These are phyloP conservation scores for Boletus fagicola DNA, from an alignment of 768 basidiomycete genomes.

Conservation along the genomic window DNA sequence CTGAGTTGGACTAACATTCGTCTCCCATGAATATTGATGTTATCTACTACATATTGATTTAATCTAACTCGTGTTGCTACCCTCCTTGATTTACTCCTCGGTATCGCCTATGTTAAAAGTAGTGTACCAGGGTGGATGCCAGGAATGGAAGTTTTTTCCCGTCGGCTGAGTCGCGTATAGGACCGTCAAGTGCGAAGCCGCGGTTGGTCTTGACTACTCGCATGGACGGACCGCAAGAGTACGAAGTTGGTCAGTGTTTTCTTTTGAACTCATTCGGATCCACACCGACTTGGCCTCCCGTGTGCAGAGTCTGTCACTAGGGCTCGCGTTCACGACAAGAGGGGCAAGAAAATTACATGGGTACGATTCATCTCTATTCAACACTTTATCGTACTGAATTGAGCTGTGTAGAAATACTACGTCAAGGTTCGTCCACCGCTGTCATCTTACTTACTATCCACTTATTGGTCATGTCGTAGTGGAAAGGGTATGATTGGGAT, in stretches of 20 bases:
- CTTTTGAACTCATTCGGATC: neutral
- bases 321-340: slow-evolving; percentile 50
- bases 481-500: slow-evolving; percentile 55
- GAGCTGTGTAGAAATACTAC: slow-evolving; percentile 46
- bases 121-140: slow-evolving; percentile 4
- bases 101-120: slow-evolving; percentile 5
- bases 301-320: slow-evolving; percentile 49
- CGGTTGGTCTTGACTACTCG: slow-evolving; percentile 16
- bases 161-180: neutral
- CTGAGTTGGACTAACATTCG: slow-evolving; percentile 14
- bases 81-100: neutral
- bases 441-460: neutral
- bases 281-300: slow-evolving; percentile 1
- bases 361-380: slow-evolving; percentile 33
- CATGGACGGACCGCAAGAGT: slow-evolving; percentile 47
- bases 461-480: slow-evolving; percentile 37
- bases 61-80: neutral
- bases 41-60: slow-evolving; percentile 5
- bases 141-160: slow-evolving; percentile 22
- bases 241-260: slow-evolving; percentile 61
- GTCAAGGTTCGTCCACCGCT: slow-evolving; percentile 48
- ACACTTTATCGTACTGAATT: slow-evolving; percentile 10
- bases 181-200: neutral
- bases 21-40: neutral
- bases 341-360: slow-evolving; percentile 49